Evolutionary conservation across 106 monocot species (phyloP), one percentile per base, ranked within the genome.

Genomic region (Dioscorea alata): DNA sequence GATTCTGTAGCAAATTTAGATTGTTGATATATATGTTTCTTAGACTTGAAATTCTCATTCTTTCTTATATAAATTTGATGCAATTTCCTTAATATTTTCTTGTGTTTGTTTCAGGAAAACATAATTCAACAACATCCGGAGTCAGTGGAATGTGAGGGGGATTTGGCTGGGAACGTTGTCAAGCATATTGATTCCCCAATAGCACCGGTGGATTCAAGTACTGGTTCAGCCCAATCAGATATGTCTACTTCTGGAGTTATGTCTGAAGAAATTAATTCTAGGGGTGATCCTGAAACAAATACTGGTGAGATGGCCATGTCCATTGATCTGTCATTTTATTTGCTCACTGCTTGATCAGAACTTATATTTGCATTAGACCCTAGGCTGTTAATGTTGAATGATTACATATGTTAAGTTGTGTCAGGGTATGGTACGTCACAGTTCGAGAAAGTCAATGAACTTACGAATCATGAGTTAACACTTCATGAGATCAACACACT

Each of bases 231-330:
- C 22, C 85, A 74, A 50, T 76, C 85, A 34, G 88, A 79, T 8
- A 59, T 68, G n/a, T 77, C 82, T 24, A 68, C 65, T 24, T 73
- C 79, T 54, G 81, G 63, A 22, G 61, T 50, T 52, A 1, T 66
- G 8, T 76, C 81, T 57, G 82, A 85, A 51, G 89, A 89, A 80
- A 81, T 82, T 48, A 71, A 85, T 61, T 89, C 89, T 62, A 32
- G 63, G 54, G 81, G 59, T 25, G 63, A 69, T 32, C 63, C 54
- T 12, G 28, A 32, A 31, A 33, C 49, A 24, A 32, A 60, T 23
- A 59, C 42, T 71, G 78, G 89, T 89, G 71, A 74, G 71, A 75
- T 23, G 19, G 19, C 5, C 54, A 18, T 54, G 7, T 54, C 54
- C 54, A 54, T 54, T 18, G 2, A 32, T 62, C 14, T 62, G 4